phyloP scores from a whole-genome alignment of 495 filamentous ascomycete species.

The Penicillium alfredii region DNA sequence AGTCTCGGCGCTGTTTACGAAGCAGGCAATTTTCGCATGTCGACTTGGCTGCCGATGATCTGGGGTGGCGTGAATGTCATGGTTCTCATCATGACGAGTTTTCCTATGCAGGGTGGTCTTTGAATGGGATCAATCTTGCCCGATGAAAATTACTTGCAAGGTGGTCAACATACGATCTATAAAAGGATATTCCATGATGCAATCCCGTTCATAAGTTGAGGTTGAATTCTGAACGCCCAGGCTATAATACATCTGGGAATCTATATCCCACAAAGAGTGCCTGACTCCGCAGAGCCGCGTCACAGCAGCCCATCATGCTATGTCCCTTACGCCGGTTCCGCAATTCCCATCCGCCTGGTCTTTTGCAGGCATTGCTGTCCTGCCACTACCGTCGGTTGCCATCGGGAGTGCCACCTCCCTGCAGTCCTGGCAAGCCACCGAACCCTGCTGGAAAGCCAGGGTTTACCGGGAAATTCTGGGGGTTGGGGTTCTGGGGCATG shows the following conservation, averaged over 20 bases:
- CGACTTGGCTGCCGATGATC: slow-evolving; percentile 92
- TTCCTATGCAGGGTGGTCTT: slow-evolving; percentile 90
- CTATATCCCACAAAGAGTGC: slow-evolving; percentile 15
- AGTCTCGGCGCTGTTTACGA: slow-evolving; percentile 86
- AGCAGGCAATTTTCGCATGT: slow-evolving; percentile 86
- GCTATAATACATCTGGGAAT: slow-evolving; percentile 23
- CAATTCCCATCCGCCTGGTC: slow-evolving; percentile 11
- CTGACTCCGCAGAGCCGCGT: slow-evolving; percentile 14
- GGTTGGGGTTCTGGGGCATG: slow-evolving; percentile 34
- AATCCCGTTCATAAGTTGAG: too few species aligned
- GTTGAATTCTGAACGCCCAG: too few species aligned
- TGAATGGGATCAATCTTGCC: too few species aligned
- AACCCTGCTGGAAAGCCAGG: slow-evolving; percentile 31
- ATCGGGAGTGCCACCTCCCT: slow-evolving; percentile 28
- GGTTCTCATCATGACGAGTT: slow-evolving; percentile 86
- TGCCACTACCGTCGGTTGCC: slow-evolving; percentile 33
- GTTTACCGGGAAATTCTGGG: slow-evolving; percentile 41
- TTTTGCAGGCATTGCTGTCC: slow-evolving; percentile 10
- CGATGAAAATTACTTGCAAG: too few species aligned
- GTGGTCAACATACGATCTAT: too few species aligned
- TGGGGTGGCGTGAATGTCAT: slow-evolving; percentile 91
- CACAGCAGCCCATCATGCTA: slow-evolving; percentile 17
- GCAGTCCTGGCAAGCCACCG: slow-evolving; percentile 44
- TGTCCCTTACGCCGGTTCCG: slow-evolving; percentile 21
- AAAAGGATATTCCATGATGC: too few species aligned